phyloP scores from a whole-genome alignment of 306 rosid species.

The Hylodesmum podocarpum region DNA sequence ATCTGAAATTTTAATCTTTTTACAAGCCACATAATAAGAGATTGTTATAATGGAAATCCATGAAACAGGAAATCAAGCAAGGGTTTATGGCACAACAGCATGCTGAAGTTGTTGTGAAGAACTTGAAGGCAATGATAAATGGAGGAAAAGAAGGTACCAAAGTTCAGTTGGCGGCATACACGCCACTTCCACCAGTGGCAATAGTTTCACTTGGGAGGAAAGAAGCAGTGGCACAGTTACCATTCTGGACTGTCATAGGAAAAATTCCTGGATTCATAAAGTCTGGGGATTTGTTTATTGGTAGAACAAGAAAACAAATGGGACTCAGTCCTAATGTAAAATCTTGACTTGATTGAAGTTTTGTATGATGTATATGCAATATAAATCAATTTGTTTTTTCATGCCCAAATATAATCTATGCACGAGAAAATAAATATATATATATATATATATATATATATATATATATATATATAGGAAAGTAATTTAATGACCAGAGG shows the following conservation, averaged over 20 bases:
- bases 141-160: conserved; percentile 45
- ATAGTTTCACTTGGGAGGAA: conserved; percentile 72
- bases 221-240: conserved; percentile 70
- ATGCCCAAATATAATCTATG: no score
- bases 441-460: no score
- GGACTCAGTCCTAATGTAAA: conserved; percentile 32
- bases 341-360: background rate
- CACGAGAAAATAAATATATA: no score
- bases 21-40: conserved; percentile 10
- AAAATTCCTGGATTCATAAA: conserved; percentile 61
- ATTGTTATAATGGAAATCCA: background rate
- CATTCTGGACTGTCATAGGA: conserved; percentile 54
- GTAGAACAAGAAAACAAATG: conserved; percentile 63
- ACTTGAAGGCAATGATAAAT: conserved; percentile 50
- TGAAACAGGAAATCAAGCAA: conserved; percentile 70
- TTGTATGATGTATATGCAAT: background rate
- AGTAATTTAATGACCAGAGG: no score
- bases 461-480: no score
- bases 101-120: conserved; percentile 61
- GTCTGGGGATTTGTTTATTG: conserved; percentile 74
- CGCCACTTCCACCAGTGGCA: conserved; percentile 45
- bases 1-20: conserved; percentile 16
- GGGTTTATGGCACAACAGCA: conserved; percentile 71
- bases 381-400: background rate
- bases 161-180: conserved; percentile 40